Conservation (phyloP, 257 asterid species). For the Rhazya stricta region DNA sequence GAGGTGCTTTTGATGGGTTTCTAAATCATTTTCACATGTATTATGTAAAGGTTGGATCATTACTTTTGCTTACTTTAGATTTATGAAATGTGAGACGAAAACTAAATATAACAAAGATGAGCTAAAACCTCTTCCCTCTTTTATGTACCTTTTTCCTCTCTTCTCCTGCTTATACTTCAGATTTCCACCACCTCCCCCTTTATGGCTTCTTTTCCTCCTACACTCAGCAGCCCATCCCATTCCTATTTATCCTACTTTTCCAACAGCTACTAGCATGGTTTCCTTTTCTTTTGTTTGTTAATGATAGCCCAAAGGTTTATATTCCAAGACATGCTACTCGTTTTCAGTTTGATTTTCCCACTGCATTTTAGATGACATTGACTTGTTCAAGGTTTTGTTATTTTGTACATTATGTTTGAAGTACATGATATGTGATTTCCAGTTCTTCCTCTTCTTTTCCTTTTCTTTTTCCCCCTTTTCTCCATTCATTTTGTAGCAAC, state of each 20-base stretch:
- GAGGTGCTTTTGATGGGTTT: not conserved
- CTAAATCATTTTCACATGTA: not conserved
- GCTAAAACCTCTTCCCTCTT: not conserved
- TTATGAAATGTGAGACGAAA: too few relatives aligned
- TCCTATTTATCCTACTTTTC: not conserved
- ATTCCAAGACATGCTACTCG: not conserved
- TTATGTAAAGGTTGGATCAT: too few relatives aligned
- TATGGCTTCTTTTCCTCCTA: not conserved
- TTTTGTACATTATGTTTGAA: too few relatives aligned
- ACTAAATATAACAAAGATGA: too few relatives aligned
- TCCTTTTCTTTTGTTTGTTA: too few relatives aligned
- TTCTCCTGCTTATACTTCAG: not conserved
- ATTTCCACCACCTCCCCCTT: not conserved
- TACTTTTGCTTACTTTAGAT: not conserved
- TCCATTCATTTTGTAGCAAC: not conserved
- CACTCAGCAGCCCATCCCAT: not conserved
- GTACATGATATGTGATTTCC: too few relatives aligned
- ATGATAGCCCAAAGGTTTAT: not conserved
- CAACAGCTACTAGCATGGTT: not conserved
- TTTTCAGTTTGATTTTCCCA: not conserved
- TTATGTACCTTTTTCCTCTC: not conserved
- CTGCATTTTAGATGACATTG: too few relatives aligned
- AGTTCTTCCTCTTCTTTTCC: not conserved
- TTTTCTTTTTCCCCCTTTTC: too few relatives aligned
- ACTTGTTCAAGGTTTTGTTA: too few relatives aligned